Evolutionary conservation across 23 red algal species (phyloP).

Genomic region (Pyropia yezoensis): DNA sequence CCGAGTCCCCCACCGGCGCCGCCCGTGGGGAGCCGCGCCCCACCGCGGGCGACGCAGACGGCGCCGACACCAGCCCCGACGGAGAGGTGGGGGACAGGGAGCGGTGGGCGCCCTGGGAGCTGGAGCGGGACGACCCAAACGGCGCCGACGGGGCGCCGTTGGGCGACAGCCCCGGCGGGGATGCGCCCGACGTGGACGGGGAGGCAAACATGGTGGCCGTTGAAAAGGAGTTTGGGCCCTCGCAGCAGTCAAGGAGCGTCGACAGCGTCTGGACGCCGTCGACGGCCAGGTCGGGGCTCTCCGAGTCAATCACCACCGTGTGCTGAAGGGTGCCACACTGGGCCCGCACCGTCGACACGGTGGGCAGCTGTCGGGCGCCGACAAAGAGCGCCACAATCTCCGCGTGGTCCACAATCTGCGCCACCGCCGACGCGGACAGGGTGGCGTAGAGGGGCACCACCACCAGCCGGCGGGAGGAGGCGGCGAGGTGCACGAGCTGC

Average conservation of each 20-base stretch:
- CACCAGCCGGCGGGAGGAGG: slow-evolving; percentile 14
- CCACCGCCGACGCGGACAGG: slow-evolving; percentile 6
- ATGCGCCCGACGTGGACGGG: too few relatives aligned
- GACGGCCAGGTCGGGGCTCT: background rate
- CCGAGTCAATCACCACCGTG: background rate
- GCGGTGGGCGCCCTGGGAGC: too few relatives aligned
- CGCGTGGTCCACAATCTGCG: slow-evolving; percentile 23
- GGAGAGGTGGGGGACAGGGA: background rate
- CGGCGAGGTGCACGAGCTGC: slow-evolving; percentile 13
- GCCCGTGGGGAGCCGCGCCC: background rate
- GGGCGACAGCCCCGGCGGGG: too few relatives aligned
- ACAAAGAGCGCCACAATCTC: slow-evolving; percentile 24
- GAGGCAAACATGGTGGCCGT: background rate
- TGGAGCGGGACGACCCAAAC: too few relatives aligned
- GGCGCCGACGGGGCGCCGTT: too few relatives aligned
- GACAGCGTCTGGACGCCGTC: background rate
- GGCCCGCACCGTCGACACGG: background rate
- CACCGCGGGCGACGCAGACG: background rate
- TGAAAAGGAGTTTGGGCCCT: background rate
- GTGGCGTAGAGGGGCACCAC: slow-evolving; percentile 32
- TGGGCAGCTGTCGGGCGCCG: background rate
- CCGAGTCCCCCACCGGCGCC: background rate
- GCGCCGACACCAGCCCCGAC: background rate
- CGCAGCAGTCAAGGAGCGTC: background rate
- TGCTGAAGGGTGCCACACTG: background rate